Evolutionary conservation across 768 basidiomycete species (phyloP).

Genomic region (Lactarius quietus): DNA sequence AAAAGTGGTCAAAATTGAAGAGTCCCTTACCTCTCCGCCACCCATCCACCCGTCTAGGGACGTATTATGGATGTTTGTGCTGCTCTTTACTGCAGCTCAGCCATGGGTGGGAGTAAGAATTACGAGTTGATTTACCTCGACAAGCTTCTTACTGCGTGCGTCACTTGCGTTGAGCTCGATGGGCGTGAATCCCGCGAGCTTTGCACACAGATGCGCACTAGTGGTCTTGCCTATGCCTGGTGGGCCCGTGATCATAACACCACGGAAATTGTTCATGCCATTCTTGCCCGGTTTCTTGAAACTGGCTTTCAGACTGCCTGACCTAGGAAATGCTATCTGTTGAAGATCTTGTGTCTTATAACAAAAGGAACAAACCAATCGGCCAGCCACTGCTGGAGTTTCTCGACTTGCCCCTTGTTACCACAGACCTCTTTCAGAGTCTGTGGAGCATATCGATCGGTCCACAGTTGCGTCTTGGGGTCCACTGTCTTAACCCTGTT

Average conservation of each 20-base stretch:
- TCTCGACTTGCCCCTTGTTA: constrained; percentile 90
- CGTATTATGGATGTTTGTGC: constrained; percentile 85
- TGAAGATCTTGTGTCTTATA: background rate
- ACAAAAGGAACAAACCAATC: constrained; percentile 52
- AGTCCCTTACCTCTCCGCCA: constrained; percentile 45
- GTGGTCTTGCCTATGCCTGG: constrained; percentile 99
- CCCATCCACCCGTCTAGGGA: constrained; percentile 85
- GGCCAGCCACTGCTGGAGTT: constrained; percentile 79
- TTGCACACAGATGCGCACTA: constrained; percentile 88
- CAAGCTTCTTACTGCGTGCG: constrained; percentile 90
- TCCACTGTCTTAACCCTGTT: constrained; percentile 38
- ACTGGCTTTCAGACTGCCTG: constrained; percentile 59
- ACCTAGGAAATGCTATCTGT: constrained; percentile 45
- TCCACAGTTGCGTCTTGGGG: constrained; percentile 79
- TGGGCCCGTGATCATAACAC: constrained; percentile 84
- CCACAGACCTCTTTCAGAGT: constrained; percentile 89
- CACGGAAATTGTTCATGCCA: constrained; percentile 81
- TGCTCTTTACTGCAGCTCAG: constrained; percentile 47
- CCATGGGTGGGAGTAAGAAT: background rate
- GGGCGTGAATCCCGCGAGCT: constrained; percentile 84
- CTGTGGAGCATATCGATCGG: constrained; percentile 89
- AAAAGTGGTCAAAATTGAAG: background rate
- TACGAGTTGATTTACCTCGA: constrained; percentile 58
- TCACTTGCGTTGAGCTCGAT: constrained; percentile 98
- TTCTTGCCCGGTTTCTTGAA: constrained; percentile 96